Conservation (phyloP, 805 yeast species). For the Barnettozyma botsteinii region DNA sequence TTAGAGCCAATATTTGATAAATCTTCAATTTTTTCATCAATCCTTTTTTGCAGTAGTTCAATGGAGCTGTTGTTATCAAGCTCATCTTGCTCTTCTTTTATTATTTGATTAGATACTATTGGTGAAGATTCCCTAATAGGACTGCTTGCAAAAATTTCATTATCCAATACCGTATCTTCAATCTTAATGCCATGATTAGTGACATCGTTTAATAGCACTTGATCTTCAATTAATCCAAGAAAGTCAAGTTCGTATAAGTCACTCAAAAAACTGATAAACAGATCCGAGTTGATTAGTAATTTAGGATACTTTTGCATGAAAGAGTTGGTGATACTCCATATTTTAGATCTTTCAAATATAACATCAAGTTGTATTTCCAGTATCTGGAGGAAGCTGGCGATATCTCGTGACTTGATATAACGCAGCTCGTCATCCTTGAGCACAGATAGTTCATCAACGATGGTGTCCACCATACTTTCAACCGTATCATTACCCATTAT, state of each 20-base stretch:
- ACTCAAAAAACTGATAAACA: conserved; percentile 12
- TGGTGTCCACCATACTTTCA: not conserved
- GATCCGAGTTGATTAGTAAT: conserved; percentile 8
- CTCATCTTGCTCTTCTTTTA: not conserved
- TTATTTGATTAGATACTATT: not conserved
- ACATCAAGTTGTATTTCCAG: not conserved
- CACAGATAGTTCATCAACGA: not conserved
- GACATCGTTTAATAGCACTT: too few relatives aligned
- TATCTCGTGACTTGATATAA: not conserved
- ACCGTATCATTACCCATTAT: too few relatives aligned
- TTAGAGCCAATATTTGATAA: too few relatives aligned
- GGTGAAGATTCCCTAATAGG: conserved; percentile 3
- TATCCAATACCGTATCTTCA: not conserved
- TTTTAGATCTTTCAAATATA: not conserved
- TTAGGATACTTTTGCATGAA: conserved; percentile 14
- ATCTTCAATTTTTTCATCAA: not conserved
- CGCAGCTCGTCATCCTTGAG: not conserved
- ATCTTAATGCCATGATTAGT: too few relatives aligned
- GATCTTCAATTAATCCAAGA: conserved; percentile 9
- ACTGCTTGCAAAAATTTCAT: not conserved
- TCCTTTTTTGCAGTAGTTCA: not conserved
- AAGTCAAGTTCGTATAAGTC: conserved; percentile 17
- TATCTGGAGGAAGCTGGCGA: not conserved
- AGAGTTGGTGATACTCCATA: conserved; percentile 12
- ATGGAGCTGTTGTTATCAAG: not conserved